Conservation (phyloP, 2,329 filamentous ascomycete species). For the Monilinia vaccinii-corymbosi region DNA sequence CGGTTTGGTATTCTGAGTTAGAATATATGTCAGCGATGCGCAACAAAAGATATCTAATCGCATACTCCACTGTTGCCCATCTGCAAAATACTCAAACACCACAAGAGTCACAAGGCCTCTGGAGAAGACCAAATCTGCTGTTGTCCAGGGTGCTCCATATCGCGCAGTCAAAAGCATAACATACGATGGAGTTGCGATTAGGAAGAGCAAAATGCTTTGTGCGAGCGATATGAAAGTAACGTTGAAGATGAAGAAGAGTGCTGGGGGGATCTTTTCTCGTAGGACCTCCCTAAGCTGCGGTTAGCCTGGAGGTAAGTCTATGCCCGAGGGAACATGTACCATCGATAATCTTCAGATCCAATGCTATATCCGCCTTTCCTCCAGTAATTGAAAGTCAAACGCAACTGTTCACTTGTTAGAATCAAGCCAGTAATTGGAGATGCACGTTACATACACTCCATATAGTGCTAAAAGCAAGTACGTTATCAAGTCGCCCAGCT, state of each 20-base stretch:
- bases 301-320: conserved; percentile 4
- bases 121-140: conserved; percentile 50
- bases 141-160: conserved; percentile 43
- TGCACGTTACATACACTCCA: conserved; percentile 61
- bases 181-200: conserved; percentile 76
- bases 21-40: neutral
- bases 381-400: conserved; percentile 95
- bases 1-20: conserved; percentile 61
- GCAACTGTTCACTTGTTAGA: conserved; percentile 39
- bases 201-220: conserved; percentile 74
- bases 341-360: conserved; percentile 92
- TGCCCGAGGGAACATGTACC: conserved; percentile 36
- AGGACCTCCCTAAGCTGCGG: conserved; percentile 54
- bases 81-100: conserved; percentile 68
- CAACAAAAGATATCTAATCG: conserved; percentile 10
- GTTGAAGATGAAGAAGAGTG: conserved; percentile 74
- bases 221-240: conserved; percentile 77
- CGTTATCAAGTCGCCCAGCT: conserved; percentile 61
- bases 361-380: conserved; percentile 83
- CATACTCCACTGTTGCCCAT: conserved; percentile 85
- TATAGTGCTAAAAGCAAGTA: conserved; percentile 58
- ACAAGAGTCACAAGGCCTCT: conserved; percentile 47
- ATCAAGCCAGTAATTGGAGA: neutral
- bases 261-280: conserved; percentile 50
- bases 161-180: conserved; percentile 65